Conservation (phyloP, 1,284 basidiomycete species). For the Austroboletus niveus region DNA sequence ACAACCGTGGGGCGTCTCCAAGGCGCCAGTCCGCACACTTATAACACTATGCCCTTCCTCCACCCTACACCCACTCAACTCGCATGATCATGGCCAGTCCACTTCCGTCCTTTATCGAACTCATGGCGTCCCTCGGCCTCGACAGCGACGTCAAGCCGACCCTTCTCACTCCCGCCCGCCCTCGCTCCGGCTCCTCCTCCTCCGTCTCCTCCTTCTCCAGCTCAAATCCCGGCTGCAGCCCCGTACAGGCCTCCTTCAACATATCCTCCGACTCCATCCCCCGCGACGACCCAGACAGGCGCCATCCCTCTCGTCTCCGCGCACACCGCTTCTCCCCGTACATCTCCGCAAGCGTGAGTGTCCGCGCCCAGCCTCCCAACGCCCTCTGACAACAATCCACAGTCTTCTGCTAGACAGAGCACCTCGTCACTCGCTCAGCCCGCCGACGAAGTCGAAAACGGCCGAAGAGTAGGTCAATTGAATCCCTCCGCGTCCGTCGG, state of each 20-base stretch:
- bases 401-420: slow-evolving; percentile 27
- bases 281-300: slow-evolving; percentile 38
- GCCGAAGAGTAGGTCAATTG: slow-evolving; percentile 22
- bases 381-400: slow-evolving; percentile 1
- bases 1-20: slow-evolving; percentile 40
- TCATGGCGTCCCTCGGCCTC: slow-evolving; percentile 77
- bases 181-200: slow-evolving; percentile 35
- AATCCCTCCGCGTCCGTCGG: slow-evolving; percentile 13
- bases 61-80: slow-evolving; percentile 21
- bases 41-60: slow-evolving; percentile 25
- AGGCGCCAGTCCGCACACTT: slow-evolving; percentile 21
- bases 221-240: slow-evolving; percentile 27
- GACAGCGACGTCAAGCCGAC: slow-evolving; percentile 38
- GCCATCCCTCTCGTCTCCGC: slow-evolving; percentile 38
- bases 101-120: slow-evolving; percentile 80
- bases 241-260: slow-evolving; percentile 35
- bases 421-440: slow-evolving; percentile 20
- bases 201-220: slow-evolving; percentile 30
- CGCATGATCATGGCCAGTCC: slow-evolving; percentile 50
- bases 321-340: slow-evolving; percentile 65
- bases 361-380: neutral
- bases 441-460: slow-evolving; percentile 26
- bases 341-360: slow-evolving; percentile 51
- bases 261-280: slow-evolving; percentile 43
- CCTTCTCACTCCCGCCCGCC: slow-evolving; percentile 18